phyloP scores from a whole-genome alignment of 257 asterid species.

The Solanum tarapatanum region DNA sequence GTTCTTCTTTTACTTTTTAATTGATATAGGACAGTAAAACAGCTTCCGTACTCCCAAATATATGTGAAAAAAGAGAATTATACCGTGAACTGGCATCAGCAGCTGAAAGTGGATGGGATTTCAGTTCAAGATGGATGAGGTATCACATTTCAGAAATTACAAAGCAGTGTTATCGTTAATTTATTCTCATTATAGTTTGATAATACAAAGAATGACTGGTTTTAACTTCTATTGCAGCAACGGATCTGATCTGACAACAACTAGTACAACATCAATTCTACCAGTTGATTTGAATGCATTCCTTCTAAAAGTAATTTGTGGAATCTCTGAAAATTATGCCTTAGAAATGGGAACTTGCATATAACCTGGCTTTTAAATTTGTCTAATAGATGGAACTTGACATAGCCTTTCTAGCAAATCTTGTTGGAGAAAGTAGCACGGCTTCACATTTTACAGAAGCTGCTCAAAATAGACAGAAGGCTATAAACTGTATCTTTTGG shows the following conservation, averaged over 20 bases:
- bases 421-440: constrained; percentile 32
- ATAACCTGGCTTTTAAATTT: background rate
- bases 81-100: constrained; percentile 78
- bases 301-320: constrained; percentile 51
- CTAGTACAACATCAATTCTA: constrained; percentile 53
- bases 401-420: constrained; percentile 46
- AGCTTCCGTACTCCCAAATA: constrained; percentile 51
- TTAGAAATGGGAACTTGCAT: background rate
- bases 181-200: background rate
- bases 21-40: constrained; percentile 51
- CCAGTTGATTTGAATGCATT: constrained; percentile 88
- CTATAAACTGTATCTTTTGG: constrained; percentile 69
- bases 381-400: constrained; percentile 77
- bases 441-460: constrained; percentile 32
- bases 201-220: background rate
- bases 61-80: constrained; percentile 32
- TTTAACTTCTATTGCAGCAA: constrained; percentile 28
- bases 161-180: background rate
- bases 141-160: constrained; percentile 4
- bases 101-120: constrained; percentile 99
- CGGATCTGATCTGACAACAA: constrained; percentile 56
- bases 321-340: background rate
- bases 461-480: constrained; percentile 45
- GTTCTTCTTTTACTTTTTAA: background rate
- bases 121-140: constrained; percentile 97